A percentile compares a stretch with the other conserved stretches of the same genome.
Conservation (phyloP, 345 rosid species). For the Aquilaria sinensis region DNA sequence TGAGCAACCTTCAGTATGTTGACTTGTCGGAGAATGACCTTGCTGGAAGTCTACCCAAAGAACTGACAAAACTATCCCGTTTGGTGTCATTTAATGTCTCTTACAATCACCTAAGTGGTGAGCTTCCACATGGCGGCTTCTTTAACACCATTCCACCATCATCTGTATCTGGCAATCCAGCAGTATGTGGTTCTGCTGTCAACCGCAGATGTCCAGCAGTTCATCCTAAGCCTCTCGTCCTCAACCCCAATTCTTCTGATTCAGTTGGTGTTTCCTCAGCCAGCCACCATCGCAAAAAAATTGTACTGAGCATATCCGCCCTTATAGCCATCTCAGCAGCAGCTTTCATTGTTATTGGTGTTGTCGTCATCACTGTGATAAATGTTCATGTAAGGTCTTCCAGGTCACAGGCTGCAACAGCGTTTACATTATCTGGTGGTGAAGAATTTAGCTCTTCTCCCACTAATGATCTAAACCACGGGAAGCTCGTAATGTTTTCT, state of each 20-base stretch:
- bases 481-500: constrained; percentile 94
- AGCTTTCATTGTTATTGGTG: constrained; percentile 71
- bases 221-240: constrained; percentile 86
- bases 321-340: constrained; percentile 89
- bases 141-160: constrained; percentile 70
- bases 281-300: constrained; percentile 39
- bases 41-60: constrained; percentile 66
- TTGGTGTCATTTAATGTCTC: constrained; percentile 66
- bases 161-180: constrained; percentile 61
- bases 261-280: constrained; percentile 31
- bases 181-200: constrained; percentile 72
- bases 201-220: constrained; percentile 68
- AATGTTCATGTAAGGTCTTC: constrained; percentile 62
- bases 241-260: constrained; percentile 74
- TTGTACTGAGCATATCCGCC: constrained; percentile 73
- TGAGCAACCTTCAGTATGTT: constrained; percentile 45
- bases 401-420: constrained; percentile 41
- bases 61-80: constrained; percentile 53
- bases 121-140: constrained; percentile 81
- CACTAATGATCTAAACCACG: constrained; percentile 59
- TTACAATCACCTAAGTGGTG: constrained; percentile 67
- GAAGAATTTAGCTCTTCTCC: constrained; percentile 78
- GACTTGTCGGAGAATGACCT: constrained; percentile 65
- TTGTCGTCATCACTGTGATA: constrained; percentile 64
- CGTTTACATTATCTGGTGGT: constrained; percentile 49